Base-by-base conservation (phyloP, 768 basidiomycete species). In the Tylopilus subfusipes region DNA sequence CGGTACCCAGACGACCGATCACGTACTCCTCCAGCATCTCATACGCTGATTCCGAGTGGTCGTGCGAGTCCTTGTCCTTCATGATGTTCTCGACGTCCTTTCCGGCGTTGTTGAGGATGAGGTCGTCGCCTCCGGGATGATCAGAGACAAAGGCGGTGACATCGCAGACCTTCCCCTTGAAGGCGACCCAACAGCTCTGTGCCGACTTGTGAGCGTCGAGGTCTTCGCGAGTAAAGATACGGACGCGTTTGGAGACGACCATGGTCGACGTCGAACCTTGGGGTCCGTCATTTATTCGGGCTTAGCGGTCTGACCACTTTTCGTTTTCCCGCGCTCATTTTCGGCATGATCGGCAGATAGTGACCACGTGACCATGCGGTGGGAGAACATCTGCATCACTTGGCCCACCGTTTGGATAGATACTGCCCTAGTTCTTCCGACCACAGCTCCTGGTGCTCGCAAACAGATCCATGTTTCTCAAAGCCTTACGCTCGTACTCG, bases 71-170 rank as follows among this genome's bases (percentile, higher is more conserved):
- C 59, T 77, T 72, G 71, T 96, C 86, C 63, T 80, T 82, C 97
- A 98, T 98, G 51, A 84, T 76, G 19, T 72, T 76, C 19, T 79
- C 87, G 48, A 98, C 78, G 67, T 97, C 92, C 71, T 83, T 82
- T 38, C 94, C 95, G 6, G 90, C 96, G 71, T 87, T 80, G 42
- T 83, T 75, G 36, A 94, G 73, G 61, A 99, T 82, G 58, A 93
- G 73, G 68, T 98, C 95, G 70, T 98, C 96, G 4, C 95, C 94
- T 59, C 96, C 96, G 12, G 95, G 93, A 68, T 97, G 94, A 75
- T 96, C 94, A 49, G 79, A 64, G 2, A 95, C 72, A 73, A 98
- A 98, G 4, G 63, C 60, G 4, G 95, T 86, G 49, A 98, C 84
- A 67, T 99, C 86, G 77, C 95, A 98, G 22, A 99, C 91, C 65